Percentiles rank a stretch among this genome's conserved stretches.
Conservation (phyloP, 495 filamentous ascomycete genomes). For the Aspergillus hancockii region DNA sequence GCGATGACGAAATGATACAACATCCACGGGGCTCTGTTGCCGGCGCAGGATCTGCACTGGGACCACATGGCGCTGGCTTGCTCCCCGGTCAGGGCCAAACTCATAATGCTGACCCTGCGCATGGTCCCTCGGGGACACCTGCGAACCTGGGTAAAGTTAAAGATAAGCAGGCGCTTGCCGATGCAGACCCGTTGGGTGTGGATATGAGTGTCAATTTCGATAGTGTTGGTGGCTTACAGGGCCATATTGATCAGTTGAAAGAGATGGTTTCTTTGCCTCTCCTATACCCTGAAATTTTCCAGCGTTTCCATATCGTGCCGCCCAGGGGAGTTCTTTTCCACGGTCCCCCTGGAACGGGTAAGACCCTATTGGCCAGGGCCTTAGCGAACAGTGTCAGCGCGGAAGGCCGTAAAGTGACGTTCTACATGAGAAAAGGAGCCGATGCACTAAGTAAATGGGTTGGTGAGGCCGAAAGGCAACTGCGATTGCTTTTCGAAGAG, state of each 20-base stretch:
- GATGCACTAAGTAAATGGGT: constrained; percentile 99
- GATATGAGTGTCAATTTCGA: constrained; percentile 90
- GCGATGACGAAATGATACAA: constrained; percentile 79
- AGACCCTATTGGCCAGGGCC: constrained; percentile 90
- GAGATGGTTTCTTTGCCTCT: constrained; percentile 96
- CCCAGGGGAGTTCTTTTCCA: constrained; percentile 95
- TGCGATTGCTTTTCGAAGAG: constrained; percentile 92
- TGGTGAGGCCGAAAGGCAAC: constrained; percentile 92
- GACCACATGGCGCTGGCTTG: constrained; percentile 46
- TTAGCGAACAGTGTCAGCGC: constrained; percentile 78
- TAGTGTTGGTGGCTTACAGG: constrained; percentile 85
- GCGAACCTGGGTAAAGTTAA: constrained; percentile 89
- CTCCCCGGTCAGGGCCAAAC: constrained; percentile 54
- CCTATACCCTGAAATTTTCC: constrained; percentile 94
- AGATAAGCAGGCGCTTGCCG: constrained; percentile 76
- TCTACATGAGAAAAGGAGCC: constrained; percentile 98
- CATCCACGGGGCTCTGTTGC: constrained; percentile 45
- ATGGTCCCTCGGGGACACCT: constrained; percentile 64
- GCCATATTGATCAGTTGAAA: constrained; percentile 92
- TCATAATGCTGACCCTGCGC: constrained; percentile 64
- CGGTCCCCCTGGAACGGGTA: constrained; percentile 95
- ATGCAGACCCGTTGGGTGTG: constrained; percentile 91
- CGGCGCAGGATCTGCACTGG: constrained; percentile 67
- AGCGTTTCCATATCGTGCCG: constrained; percentile 85
- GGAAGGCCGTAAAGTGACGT: constrained; percentile 89